These are phyloP conservation scores for Solanum hybrid DNA, from an alignment of 305 asterid species.

Conservation along the genomic window DNA sequence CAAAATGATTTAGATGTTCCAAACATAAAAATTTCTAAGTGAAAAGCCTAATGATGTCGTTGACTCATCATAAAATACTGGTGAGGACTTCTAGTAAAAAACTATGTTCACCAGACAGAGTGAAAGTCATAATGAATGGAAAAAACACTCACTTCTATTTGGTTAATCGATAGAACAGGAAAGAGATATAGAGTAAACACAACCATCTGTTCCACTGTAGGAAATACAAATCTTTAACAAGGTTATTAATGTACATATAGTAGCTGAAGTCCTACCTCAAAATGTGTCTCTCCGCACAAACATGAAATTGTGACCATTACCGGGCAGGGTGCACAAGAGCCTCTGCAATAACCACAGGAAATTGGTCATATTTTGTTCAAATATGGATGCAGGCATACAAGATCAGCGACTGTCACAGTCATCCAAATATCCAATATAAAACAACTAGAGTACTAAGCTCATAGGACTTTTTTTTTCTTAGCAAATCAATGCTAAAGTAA, in stretches of 20 bases:
- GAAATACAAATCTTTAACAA: neutral
- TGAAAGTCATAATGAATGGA: neutral
- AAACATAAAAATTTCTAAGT: neutral
- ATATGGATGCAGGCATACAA: constrained; percentile 9
- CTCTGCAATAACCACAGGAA: constrained; percentile 48
- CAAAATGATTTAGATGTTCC: neutral
- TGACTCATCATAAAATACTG: neutral
- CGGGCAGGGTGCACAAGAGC: constrained; percentile 93
- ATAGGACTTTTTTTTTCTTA: neutral
- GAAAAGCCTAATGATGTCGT: neutral
- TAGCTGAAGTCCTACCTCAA: constrained; percentile 52
- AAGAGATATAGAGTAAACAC: neutral
- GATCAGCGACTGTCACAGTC: neutral
- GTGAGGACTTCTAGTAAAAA: neutral
- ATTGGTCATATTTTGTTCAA: constrained; percentile 1
- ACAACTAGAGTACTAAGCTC: neutral
- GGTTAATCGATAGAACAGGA: neutral
- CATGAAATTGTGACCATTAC: constrained; percentile 83
- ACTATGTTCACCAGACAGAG: neutral
- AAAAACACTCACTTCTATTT: neutral
- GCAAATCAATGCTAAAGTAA: neutral
- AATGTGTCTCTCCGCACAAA: constrained; percentile 71
- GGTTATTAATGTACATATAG: neutral
- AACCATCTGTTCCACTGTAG: neutral
- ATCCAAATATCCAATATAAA: neutral